A percentile compares a stretch with the other conserved stretches of the same genome.
Evolutionary conservation across 108 stramenopile species (phyloP).

Genomic region (Cyclotella atomus): DNA sequence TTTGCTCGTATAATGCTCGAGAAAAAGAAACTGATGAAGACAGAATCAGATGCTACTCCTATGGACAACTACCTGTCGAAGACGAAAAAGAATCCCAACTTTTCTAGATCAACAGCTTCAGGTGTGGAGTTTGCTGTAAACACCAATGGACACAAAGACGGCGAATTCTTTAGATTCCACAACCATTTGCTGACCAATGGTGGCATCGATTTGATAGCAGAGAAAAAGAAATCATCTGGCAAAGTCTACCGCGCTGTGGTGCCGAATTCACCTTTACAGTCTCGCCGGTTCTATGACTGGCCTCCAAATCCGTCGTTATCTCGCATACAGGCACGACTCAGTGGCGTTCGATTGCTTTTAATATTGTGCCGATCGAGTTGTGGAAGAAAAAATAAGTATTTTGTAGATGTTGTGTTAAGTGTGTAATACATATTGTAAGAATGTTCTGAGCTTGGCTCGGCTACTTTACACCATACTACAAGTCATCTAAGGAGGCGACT

Average conservation of each 20-base stretch:
- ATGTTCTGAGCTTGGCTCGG: too few relatives aligned
- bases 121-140: not conserved
- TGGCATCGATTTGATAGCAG: slow-evolving; percentile 20
- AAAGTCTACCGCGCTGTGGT: slow-evolving; percentile 60
- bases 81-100: too few relatives aligned
- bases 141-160: not conserved
- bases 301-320: slow-evolving; percentile 65
- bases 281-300: slow-evolving; percentile 77
- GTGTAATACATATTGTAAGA: too few relatives aligned
- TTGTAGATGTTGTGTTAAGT: too few relatives aligned
- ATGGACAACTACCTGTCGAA: too few relatives aligned
- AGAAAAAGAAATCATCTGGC: slow-evolving; percentile 16
- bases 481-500: too few relatives aligned
- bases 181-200: slow-evolving; percentile 48
- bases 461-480: too few relatives aligned
- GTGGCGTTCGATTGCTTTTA: too few relatives aligned
- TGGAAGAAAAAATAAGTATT: too few relatives aligned
- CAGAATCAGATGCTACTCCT: not conserved
- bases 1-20: not conserved
- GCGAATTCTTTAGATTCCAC: slow-evolving; percentile 34
- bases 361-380: too few relatives aligned
- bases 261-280: slow-evolving; percentile 69
- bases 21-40: not conserved
- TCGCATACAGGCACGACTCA: slow-evolving; percentile 12
- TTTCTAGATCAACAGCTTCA: too few relatives aligned